Base-by-base conservation (phyloP, 306 rosid genomes). In the Styphnolobium japonicum region DNA sequence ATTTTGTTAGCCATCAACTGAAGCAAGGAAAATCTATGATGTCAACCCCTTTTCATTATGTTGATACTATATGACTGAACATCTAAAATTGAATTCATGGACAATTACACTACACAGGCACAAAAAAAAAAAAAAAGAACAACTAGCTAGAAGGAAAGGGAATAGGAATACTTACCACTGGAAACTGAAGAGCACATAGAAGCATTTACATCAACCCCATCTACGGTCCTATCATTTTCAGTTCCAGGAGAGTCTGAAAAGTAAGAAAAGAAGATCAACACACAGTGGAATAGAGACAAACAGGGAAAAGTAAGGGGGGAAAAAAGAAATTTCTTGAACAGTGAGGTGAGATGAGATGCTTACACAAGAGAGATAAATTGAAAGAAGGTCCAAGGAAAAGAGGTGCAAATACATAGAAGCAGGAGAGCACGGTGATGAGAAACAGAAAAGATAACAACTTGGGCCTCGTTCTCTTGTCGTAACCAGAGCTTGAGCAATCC, bases 351-450 rank as follows among this genome's bases (percentile, higher is more conserved):
- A 49, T 19, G 67, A 71, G 73, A 25, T 33, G 36, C 83, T 84
- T 86, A 91, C 98, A 84, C 10, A 90, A 22, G 51, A 82, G 79
- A 43, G 91, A 76, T 5, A 82, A 56, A 51, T 78, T 27, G 79
- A 83, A 85, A 52, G 82, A 75, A 25, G 68, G 52, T 43, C 64
- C 39, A 68, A 92, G 80, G 87, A 95, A 87, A 34, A 84, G 84
- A 19, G 92, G 88, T 5, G 90, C 87, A 0, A 91, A 55, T 1
- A 89, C 78, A 73, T 90, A 78, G 85, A 77, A 43, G 21, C 85
- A 90, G 14, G 89, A 92, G 81, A 92, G 89, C 31, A 94, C 84
- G 70, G 83, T 81, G 71, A 89, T 82, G 80, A 90, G 88, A 36
- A 91, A 62, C 15, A 93, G 77, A 12, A 93, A 84, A 83, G 83